Evolutionary conservation across 1,284 basidiomycete species (phyloP).

Genomic region (Fomes fomentarius): DNA sequence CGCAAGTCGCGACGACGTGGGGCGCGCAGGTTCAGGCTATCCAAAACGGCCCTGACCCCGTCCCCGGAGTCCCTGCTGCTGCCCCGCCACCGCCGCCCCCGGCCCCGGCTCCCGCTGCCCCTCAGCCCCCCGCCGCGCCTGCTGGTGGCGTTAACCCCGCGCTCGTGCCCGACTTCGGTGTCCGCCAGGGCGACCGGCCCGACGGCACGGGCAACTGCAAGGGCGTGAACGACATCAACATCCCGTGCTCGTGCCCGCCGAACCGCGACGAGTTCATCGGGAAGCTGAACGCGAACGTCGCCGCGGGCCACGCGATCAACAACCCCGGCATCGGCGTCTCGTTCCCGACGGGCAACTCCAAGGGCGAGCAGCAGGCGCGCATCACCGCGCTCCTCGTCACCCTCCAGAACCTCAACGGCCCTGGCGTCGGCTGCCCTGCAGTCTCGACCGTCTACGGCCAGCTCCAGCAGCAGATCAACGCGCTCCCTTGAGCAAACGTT

Average conservation of each 20-base stretch:
- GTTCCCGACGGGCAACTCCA: constrained; percentile 41
- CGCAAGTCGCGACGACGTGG: constrained; percentile 39
- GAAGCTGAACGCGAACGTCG: constrained; percentile 37
- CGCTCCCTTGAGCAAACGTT: constrained; percentile 11
- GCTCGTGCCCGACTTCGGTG: constrained; percentile 33
- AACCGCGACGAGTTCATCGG: constrained; percentile 36
- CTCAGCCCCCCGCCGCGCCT: neutral
- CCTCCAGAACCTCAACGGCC: constrained; percentile 45
- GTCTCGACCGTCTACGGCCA: constrained; percentile 40
- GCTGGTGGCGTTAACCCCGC: constrained; percentile 13
- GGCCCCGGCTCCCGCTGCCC: constrained; percentile 8
- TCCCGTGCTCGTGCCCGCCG: constrained; percentile 46
- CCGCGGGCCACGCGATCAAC: constrained; percentile 41
- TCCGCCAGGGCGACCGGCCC: constrained; percentile 28
- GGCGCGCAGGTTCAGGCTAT: constrained; percentile 34
- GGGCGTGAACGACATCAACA: constrained; percentile 31
- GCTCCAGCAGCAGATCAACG: constrained; percentile 34
- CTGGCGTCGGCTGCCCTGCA: constrained; percentile 43
- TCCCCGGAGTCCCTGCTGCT: constrained; percentile 6
- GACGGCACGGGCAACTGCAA: constrained; percentile 27
- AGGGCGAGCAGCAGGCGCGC: constrained; percentile 35
- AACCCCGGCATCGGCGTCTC: constrained; percentile 38
- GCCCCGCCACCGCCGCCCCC: constrained; percentile 8
- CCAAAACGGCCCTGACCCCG: constrained; percentile 14
- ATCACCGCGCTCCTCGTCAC: constrained; percentile 37